These are phyloP conservation scores for Eucalyptus regnans DNA, from an alignment of 345 rosid genomes.

Conservation along the genomic window DNA sequence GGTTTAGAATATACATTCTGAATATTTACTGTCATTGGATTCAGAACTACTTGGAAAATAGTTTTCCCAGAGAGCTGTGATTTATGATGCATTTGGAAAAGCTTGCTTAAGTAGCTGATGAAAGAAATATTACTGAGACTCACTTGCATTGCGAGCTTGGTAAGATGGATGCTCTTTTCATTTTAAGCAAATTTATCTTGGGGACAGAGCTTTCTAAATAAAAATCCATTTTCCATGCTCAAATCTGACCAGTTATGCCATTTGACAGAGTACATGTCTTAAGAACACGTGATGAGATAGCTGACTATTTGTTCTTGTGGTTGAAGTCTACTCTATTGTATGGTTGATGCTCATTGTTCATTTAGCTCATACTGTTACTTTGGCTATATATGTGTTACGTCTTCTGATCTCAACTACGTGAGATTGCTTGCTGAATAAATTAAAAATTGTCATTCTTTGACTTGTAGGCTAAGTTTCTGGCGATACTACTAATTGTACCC, in stretches of 20 bases:
- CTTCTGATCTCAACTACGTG: neutral
- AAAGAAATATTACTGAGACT: neutral
- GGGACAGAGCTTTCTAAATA: neutral
- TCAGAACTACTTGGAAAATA: neutral
- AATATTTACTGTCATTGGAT: neutral
- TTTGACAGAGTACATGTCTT: neutral
- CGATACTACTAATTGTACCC: constrained; percentile 61
- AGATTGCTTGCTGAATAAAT: neutral
- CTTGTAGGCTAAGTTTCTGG: constrained; percentile 82
- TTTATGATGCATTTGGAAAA: neutral
- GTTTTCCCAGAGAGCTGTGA: neutral
- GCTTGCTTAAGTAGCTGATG: neutral
- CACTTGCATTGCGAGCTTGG: neutral
- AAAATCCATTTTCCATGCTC: neutral
- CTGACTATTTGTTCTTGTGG: neutral
- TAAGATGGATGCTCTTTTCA: neutral
- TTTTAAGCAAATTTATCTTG: neutral
- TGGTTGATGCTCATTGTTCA: neutral
- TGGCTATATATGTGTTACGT: neutral
- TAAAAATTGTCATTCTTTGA: neutral
- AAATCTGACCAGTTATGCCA: neutral
- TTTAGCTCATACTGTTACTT: neutral
- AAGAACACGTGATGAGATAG: neutral
- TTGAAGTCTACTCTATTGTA: neutral
- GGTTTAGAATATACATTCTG: neutral